Base-by-base conservation (phyloP, 768 basidiomycete genomes). In the Tremella fuciformis region DNA sequence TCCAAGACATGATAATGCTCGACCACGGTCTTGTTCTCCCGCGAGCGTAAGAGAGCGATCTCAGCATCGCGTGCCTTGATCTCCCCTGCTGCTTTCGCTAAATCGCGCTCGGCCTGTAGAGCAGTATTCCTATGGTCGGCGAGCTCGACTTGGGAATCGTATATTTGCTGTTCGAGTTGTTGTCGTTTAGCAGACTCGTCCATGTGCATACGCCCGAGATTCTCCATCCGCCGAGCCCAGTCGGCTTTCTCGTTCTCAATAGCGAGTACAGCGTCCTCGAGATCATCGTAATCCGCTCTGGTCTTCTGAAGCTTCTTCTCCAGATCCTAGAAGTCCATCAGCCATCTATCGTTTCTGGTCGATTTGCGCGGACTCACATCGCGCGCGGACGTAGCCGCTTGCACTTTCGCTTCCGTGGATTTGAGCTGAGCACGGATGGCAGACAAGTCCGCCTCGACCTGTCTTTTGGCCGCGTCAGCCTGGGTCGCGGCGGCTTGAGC, bases 1-100 rank as follows among this genome's bases (percentile, higher is more conserved):
- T 97, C 92, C 11, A 94, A 82, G 25, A 97, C 94, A 73, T 98
- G 87, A 22, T 96, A 90, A 70, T 98, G 94, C 76, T 98, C 93
- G 44, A 98, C 92, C 59, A 96, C 93, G n/a, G 89, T 96, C 80
- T 93, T 97, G 80, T 97, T 91, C 71, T 96, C 76, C 16, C 78
- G 58, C 21, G 88, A 87, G 53, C 88, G 85, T 8, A 97, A 79
- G 63, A 93, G 88, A 64, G 86, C 88, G 63, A 90, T 83, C 57
- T 93, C 89, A 84, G 86, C 87, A 66, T 96, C 89, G 49, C 87
- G 84, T 42, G 81, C 82, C 72, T 89, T 87, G 49, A 94, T 79
- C 59, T 93, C 89, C 8, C 83, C 82, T n/a, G 88, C 80, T 9
- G 86, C 84, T 70, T 89, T 88, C 69, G 87, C 87, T 38, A 93